A percentile compares a stretch with the other conserved stretches of the same genome.
These are phyloP conservation scores for Stephanodiscus triporus DNA, from an alignment of 108 stramenopile genomes.

Conservation along the genomic window DNA sequence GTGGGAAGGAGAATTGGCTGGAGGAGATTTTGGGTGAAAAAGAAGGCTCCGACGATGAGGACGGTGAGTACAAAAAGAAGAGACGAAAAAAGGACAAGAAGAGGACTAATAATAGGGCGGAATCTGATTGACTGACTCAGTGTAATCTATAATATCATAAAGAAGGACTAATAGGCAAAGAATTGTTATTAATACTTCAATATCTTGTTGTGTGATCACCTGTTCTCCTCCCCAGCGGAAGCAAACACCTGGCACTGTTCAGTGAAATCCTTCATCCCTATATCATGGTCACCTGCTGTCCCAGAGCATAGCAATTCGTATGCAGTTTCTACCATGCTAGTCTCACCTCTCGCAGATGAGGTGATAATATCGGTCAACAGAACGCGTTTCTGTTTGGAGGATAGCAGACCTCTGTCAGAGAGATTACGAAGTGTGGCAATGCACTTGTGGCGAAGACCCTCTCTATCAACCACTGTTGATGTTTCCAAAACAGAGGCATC, in stretches of 20 bases:
- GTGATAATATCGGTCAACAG: slow-evolving; percentile 86
- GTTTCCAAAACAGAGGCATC: slow-evolving; percentile 35
- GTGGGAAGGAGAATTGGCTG: slow-evolving; percentile 46
- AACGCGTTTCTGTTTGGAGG: slow-evolving; percentile 77
- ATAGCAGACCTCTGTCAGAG: slow-evolving; percentile 63
- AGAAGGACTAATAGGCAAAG: not conserved
- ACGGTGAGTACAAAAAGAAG: slow-evolving; percentile 26
- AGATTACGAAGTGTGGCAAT: slow-evolving; percentile 74
- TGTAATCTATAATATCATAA: not conserved
- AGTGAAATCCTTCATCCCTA: slow-evolving; percentile 84
- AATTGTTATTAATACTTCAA: not conserved
- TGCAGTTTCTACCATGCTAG: slow-evolving; percentile 81
- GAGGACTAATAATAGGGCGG: not conserved
- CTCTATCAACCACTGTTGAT: slow-evolving; percentile 7
- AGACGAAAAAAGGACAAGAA: slow-evolving; percentile 16
- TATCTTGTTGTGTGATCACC: slow-evolving; percentile 3
- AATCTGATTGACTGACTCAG: not conserved
- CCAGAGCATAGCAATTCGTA: slow-evolving; percentile 69
- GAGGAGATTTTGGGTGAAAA: slow-evolving; percentile 48
- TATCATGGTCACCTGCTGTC: slow-evolving; percentile 20
- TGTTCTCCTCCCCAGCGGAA: slow-evolving; percentile 17
- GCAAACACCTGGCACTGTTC: slow-evolving; percentile 88
- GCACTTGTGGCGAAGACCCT: slow-evolving; percentile 60
- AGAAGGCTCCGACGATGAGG: slow-evolving; percentile 18
- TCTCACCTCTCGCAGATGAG: slow-evolving; percentile 69